Evolutionary conservation across 345 rosid genomes (phyloP).

Genomic region (Bruguiera sexangula): DNA sequence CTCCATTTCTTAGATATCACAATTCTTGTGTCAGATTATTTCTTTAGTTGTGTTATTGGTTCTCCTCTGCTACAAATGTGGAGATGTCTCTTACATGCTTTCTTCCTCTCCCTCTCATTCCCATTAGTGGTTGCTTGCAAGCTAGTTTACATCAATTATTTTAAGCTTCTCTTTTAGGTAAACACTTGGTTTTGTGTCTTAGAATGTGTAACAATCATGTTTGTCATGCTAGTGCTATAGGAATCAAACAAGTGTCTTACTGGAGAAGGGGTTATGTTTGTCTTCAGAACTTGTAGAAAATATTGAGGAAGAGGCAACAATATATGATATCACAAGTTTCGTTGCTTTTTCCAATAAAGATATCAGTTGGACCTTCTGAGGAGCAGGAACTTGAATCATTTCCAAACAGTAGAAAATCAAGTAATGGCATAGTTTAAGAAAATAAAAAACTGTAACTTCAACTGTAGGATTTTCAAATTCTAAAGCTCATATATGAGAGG

Average conservation of each 20-base stretch:
- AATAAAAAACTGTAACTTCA: neutral
- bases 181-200: neutral
- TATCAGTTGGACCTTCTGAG: slow-evolving; percentile 63
- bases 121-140: no score
- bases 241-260: slow-evolving; percentile 39
- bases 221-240: slow-evolving; percentile 6
- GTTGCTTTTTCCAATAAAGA: slow-evolving; percentile 76
- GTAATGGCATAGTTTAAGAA: slow-evolving; percentile 30
- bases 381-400: slow-evolving; percentile 94
- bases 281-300: slow-evolving; percentile 64
- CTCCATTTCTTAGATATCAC: no score
- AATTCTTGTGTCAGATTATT: no score
- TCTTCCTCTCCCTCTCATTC: neutral
- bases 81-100: no score
- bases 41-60: no score
- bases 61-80: no score
- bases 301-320: slow-evolving; percentile 76
- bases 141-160: no score
- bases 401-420: slow-evolving; percentile 68
- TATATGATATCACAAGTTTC: slow-evolving; percentile 82
- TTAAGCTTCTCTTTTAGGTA: neutral
- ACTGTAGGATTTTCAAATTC: neutral
- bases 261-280: slow-evolving; percentile 63
- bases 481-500: no score
- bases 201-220: neutral